These are phyloP conservation scores for Luffa acutangula DNA, from an alignment of 306 rosid species.

Conservation along the genomic window DNA sequence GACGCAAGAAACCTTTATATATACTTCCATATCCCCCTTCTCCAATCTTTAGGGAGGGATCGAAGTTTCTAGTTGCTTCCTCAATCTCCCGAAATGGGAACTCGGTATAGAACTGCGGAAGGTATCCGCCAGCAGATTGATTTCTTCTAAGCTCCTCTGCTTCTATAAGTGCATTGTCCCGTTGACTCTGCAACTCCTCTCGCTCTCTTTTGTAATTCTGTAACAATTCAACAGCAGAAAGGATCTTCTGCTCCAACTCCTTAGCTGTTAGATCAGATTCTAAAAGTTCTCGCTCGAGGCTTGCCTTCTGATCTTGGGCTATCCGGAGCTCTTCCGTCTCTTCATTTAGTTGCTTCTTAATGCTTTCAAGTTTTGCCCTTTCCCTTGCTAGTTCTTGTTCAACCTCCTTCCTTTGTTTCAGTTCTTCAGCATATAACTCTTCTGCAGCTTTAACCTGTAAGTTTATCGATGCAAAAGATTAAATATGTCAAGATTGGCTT, in stretches of 20 bases:
- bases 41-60: slow-evolving; percentile 58
- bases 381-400: slow-evolving; percentile 47
- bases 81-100: slow-evolving; percentile 49
- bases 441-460: slow-evolving; percentile 46
- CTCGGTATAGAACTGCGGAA: slow-evolving; percentile 47
- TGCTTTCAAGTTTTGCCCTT: slow-evolving; percentile 29
- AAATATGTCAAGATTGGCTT: not conserved
- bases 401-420: slow-evolving; percentile 46
- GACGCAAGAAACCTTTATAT: slow-evolving; percentile 54
- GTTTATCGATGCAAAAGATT: not conserved
- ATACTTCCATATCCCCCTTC: slow-evolving; percentile 92
- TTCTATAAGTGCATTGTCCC: slow-evolving; percentile 49
- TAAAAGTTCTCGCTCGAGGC: slow-evolving; percentile 42
- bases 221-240: slow-evolving; percentile 35
- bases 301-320: slow-evolving; percentile 33
- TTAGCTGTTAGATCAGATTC: slow-evolving; percentile 30
- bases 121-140: slow-evolving; percentile 24
- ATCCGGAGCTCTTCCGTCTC: slow-evolving; percentile 41
- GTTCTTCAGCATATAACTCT: slow-evolving; percentile 34
- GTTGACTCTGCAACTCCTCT: slow-evolving; percentile 48
- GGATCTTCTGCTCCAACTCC: slow-evolving; percentile 45
- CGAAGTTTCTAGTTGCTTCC: slow-evolving; percentile 55
- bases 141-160: slow-evolving; percentile 54
- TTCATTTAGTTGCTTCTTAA: slow-evolving; percentile 33
- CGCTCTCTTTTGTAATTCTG: slow-evolving; percentile 45